Base-by-base conservation (phyloP, 768 basidiomycete species). In the Aureoboletus auriporus region DNA sequence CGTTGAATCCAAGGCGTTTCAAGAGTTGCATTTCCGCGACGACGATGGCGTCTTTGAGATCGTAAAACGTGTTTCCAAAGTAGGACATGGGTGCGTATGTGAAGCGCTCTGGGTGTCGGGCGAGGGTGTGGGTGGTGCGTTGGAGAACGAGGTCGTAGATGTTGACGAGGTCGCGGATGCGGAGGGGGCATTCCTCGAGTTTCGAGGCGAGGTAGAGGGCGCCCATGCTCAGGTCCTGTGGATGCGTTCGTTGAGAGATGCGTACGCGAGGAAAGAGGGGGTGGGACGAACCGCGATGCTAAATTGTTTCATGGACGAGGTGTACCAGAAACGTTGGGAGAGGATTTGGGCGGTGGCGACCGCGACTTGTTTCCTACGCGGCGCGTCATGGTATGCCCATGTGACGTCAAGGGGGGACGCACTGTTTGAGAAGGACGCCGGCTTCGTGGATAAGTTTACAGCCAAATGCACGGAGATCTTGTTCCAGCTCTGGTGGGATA, bases 11-110 rank as follows among this genome's bases (percentile, higher is more conserved):
- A 10, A 99, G 77, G 20, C 95, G 79, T 68, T 99, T 99, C 55
- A 99, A 76, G 17, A 98, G 79, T 65, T 99, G 96, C 92, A 98
- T 98, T 69, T 99, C 96, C 2, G 88, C 84, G 12, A 94, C 86
- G 17, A 97, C 92, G 42, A 97, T 73, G 7, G 89, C 85, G 62
- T 99, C 96, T 63, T 95, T 97, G 66, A 92, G 76, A 53, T 94
- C 90, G 71, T 97, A 97, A 61, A 95, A 98, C 2, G 83, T 84
- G 59, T 77, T 78, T 12, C 89, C 83, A 65, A 90, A 93, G 69
- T 93, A 94, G 14, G 87, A 84, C 89, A 93, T 94, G 11, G 91
- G 86, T 3, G 76, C 69, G 67, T 93, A 92, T 58, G 76, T 76
- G 70, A 89, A 82, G 62, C 17, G 71, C 31, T 55, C 47, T 16